Evolutionary conservation across 768 basidiomycete genomes (phyloP).

Genomic region (Leucocoprinus birnbaumii): DNA sequence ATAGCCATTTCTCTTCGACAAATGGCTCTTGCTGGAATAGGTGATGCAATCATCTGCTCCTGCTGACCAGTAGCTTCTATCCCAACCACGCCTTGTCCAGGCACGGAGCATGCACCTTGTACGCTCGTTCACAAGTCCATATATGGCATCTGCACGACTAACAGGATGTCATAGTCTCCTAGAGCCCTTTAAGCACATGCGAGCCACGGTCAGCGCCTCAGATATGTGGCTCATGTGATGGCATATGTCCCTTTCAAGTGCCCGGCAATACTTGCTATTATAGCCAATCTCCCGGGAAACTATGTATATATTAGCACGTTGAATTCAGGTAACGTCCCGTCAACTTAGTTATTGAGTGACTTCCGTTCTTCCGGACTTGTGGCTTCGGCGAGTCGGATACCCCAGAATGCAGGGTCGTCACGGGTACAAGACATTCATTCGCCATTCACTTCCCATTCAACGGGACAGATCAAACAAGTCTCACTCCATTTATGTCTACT

Average conservation of each 20-base stretch:
- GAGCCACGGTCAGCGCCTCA: neutral
- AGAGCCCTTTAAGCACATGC: neutral
- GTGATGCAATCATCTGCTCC: neutral
- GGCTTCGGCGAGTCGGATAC: constrained; percentile 1
- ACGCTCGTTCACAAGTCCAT: neutral
- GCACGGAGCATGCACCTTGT: neutral
- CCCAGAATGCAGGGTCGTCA: neutral
- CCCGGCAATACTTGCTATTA: neutral
- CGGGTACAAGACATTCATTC: neutral
- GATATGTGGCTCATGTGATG: neutral
- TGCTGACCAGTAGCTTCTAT: neutral
- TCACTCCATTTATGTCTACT: neutral
- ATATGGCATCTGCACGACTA: neutral
- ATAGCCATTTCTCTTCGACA: neutral
- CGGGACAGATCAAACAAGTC: no score
- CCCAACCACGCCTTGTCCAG: constrained; percentile 4
- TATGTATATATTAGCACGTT: neutral
- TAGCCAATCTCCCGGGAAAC: constrained; percentile 4
- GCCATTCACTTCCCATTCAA: neutral
- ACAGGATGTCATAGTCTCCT: neutral
- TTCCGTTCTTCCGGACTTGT: neutral
- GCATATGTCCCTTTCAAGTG: neutral
- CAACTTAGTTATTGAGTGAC: neutral
- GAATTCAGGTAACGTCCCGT: no score
- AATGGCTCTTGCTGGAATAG: neutral